phyloP scores from a whole-genome alignment of 805 yeast species.

The Barnettozyma vustinii region DNA sequence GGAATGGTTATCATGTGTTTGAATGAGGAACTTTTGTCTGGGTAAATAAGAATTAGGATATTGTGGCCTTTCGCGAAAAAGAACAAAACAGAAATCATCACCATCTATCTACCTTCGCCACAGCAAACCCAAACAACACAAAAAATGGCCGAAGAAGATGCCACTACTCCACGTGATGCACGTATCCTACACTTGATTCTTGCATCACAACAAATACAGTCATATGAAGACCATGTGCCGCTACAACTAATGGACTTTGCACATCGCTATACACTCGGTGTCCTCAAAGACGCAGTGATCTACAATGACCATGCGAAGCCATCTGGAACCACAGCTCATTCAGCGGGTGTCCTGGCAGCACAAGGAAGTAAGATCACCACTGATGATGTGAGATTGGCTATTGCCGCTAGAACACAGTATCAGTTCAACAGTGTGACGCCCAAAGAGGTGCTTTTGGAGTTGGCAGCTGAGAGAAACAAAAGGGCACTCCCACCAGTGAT shows the following conservation, averaged over 20 bases:
- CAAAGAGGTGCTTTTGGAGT: conserved; percentile 80
- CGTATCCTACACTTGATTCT: conserved; percentile 82
- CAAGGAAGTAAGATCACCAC: conserved; percentile 55
- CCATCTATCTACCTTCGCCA: background rate
- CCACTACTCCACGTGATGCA: conserved; percentile 74
- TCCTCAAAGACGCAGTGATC: conserved; percentile 81
- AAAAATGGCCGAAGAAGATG: conserved; percentile 22
- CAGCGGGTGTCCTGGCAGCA: conserved; percentile 36
- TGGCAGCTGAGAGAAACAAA: conserved; percentile 89
- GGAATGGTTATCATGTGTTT: too few relatives aligned
- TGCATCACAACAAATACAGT: conserved; percentile 88
- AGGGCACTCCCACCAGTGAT: conserved; percentile 87
- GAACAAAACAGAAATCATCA: background rate
- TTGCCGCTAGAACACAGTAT: conserved; percentile 89
- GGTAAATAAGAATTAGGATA: background rate
- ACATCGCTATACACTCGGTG: conserved; percentile 76
- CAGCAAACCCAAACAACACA: background rate
- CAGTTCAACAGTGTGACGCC: conserved; percentile 97
- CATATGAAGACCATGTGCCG: conserved; percentile 94
- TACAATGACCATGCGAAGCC: conserved; percentile 67
- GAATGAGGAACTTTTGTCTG: background rate
- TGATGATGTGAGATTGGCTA: conserved; percentile 89
- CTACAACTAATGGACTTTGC: conserved; percentile 97
- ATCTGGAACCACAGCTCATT: conserved; percentile 32
- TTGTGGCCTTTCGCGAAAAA: background rate